These are phyloP conservation scores for Perkinsus olseni DNA, from an alignment of 169 alveolate species.

Conservation along the genomic window DNA sequence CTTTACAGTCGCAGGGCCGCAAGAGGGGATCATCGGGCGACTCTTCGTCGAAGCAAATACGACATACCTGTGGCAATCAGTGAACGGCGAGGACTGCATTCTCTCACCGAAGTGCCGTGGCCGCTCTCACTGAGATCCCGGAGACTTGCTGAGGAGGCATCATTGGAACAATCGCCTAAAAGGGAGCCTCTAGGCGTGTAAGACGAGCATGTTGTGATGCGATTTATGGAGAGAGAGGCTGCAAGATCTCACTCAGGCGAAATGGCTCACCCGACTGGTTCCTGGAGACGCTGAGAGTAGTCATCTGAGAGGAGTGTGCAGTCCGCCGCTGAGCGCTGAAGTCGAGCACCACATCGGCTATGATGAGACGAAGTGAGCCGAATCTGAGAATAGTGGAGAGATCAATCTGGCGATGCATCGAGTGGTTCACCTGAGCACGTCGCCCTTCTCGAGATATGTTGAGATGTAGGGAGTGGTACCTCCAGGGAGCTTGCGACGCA, in stretches of 20 bases:
- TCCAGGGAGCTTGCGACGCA: neutral
- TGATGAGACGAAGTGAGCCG: neutral
- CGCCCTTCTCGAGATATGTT: neutral
- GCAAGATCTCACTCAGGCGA: too few relatives aligned
- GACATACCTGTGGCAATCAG: slow-evolving; percentile 19
- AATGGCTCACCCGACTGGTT: too few relatives aligned
- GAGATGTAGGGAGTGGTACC: neutral
- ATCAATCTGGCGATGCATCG: neutral
- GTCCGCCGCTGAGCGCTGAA: neutral
- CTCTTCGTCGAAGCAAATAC: slow-evolving; percentile 49
- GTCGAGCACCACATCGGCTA: neutral
- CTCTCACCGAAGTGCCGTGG: too few relatives aligned
- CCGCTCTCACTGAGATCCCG: too few relatives aligned
- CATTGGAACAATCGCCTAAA: too few relatives aligned
- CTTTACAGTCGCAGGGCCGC: slow-evolving; percentile 54
- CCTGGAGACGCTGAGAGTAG: too few relatives aligned
- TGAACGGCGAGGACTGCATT: too few relatives aligned
- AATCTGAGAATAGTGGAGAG: neutral
- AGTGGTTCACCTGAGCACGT: neutral
- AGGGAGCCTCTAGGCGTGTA: too few relatives aligned
- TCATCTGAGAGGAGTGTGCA: neutral
- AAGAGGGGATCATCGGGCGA: slow-evolving; percentile 34
- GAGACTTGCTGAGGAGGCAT: too few relatives aligned
- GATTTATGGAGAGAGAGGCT: too few relatives aligned
- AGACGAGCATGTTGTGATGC: too few relatives aligned